Percentiles rank a stretch among this genome's conserved stretches.
Conservation (phyloP, 306 rosid species). For the Rosa rugosa region DNA sequence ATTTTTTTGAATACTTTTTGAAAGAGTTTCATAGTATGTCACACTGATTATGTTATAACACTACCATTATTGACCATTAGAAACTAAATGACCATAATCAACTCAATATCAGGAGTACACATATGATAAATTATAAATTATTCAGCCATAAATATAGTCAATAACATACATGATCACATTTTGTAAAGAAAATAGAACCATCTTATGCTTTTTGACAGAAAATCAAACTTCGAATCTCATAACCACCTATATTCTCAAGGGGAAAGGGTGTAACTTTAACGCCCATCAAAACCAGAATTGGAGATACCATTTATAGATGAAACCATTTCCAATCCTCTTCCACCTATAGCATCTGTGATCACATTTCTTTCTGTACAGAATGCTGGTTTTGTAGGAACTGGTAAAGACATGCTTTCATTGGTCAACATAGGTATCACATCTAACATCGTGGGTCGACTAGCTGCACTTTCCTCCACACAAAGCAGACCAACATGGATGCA, state of each 20-base stretch:
- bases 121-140: no score
- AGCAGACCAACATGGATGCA: constrained; percentile 20
- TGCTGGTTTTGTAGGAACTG: constrained; percentile 20
- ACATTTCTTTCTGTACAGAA: background rate
- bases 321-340: background rate
- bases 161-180: background rate
- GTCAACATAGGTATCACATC: constrained; percentile 20
- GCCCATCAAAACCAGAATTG: constrained; percentile 9
- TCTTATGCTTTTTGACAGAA: no score
- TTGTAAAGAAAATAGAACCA: no score
- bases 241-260: background rate
- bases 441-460: constrained; percentile 20
- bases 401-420: constrained; percentile 2
- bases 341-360: background rate
- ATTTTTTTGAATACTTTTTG: no score
- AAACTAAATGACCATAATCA: no score
- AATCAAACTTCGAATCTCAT: no score
- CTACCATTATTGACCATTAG: no score
- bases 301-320: constrained; percentile 2
- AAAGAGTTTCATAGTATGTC: no score
- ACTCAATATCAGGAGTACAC: no score
- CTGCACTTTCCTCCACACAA: constrained; percentile 16
- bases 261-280: background rate
- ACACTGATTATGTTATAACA: no score
- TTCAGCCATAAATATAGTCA: no score